Percentiles rank a stretch among this genome's conserved stretches.
phyloP scores from a whole-genome alignment of 2,329 filamentous ascomycete species.

The Xylaria sp. region DNA sequence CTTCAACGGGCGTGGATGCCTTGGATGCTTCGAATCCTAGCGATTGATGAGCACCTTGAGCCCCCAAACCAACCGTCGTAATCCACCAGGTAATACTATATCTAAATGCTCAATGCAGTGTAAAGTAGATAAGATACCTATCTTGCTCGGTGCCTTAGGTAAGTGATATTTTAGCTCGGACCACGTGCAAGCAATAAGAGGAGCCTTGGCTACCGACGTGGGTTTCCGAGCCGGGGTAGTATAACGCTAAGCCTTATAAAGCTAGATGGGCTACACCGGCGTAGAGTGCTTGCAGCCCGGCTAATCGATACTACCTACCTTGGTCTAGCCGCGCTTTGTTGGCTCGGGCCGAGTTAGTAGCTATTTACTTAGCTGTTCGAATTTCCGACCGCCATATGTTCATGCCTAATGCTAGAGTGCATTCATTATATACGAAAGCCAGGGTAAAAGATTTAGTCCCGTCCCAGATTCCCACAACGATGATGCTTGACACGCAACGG shows the following conservation, averaged over 20 bases:
- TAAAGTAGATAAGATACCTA: not conserved
- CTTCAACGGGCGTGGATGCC: too few relatives aligned
- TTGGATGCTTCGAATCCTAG: not conserved
- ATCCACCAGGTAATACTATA: not conserved
- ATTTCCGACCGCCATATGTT: not conserved
- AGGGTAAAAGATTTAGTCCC: not conserved
- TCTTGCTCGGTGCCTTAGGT: not conserved
- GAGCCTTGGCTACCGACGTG: not conserved
- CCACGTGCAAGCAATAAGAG: constrained; percentile 8
- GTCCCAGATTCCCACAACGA: not conserved
- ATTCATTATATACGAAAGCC: not conserved
- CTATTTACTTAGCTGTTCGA: not conserved
- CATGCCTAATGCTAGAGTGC: not conserved
- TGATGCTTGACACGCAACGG: not conserved
- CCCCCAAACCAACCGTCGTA: not conserved
- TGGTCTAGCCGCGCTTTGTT: not conserved
- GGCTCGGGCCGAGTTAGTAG: not conserved
- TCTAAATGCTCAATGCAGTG: not conserved
- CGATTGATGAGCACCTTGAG: not conserved
- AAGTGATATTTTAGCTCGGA: not conserved
- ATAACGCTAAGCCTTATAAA: not conserved
- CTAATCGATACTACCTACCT: not conserved
- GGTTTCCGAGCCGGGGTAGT: constrained; percentile 3
- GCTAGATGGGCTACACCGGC: not conserved
- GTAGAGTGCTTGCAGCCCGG: constrained; percentile 21